Evolutionary conservation across 495 filamentous ascomycete species (phyloP).

Genomic region (Neurospora sp.): DNA sequence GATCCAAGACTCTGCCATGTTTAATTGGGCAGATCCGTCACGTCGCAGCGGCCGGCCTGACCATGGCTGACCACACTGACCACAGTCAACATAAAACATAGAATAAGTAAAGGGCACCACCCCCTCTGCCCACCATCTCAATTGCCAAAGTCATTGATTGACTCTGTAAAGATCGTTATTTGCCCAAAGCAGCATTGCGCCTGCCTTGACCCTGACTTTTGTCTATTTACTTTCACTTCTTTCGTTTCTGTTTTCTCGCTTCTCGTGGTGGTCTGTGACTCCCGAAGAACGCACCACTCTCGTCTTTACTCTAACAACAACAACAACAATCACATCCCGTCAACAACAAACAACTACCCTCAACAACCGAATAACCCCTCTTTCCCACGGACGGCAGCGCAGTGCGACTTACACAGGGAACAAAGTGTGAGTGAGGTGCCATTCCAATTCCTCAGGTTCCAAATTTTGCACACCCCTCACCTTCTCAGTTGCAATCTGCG

Average conservation of each 20-base stretch:
- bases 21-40: conserved; percentile 16
- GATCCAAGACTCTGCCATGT: conserved; percentile 7
- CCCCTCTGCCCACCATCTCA: conserved; percentile 16
- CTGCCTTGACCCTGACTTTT: conserved; percentile 9
- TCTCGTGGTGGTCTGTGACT: conserved; percentile 3
- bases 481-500: not conserved
- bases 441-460: conserved; percentile 12
- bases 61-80: not conserved
- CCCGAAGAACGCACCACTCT: conserved; percentile 5
- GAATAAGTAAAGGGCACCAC: conserved; percentile 13
- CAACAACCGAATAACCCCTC: conserved; percentile 16
- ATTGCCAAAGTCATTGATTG: conserved; percentile 12
- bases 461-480: not conserved
- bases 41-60: conserved; percentile 14
- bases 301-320: not conserved
- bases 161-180: conserved; percentile 12
- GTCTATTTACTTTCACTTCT: not conserved
- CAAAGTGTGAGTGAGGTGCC: conserved; percentile 18
- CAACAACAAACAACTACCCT: conserved; percentile 2
- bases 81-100: conserved; percentile 17
- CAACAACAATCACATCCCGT: not conserved
- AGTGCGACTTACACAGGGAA: conserved; percentile 22
- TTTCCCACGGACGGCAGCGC: conserved; percentile 21
- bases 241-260: not conserved
- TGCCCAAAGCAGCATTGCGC: conserved; percentile 18